Conservation (phyloP, 441 rosid genomes). For the Flueggea neowawraea region DNA sequence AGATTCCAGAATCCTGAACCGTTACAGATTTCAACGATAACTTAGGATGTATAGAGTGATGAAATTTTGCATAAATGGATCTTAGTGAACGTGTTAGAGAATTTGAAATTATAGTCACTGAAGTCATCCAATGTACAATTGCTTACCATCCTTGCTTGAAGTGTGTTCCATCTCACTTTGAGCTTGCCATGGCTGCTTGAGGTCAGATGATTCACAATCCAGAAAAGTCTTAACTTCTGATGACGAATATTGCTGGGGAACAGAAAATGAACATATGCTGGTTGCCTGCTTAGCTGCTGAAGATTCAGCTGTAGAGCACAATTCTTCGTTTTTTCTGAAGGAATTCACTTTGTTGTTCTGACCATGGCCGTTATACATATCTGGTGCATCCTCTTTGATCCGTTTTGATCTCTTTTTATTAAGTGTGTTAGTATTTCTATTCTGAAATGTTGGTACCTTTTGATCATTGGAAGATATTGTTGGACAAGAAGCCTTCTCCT, state of each 20-base stretch:
- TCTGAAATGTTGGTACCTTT: conserved; percentile 55
- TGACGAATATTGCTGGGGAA: conserved; percentile 50
- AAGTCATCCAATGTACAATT: not conserved
- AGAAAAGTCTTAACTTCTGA: conserved; percentile 38
- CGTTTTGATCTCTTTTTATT: conserved; percentile 44
- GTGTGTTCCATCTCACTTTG: conserved; percentile 30
- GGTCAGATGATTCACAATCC: conserved; percentile 43
- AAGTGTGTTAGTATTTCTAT: conserved; percentile 26
- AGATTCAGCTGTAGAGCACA: conserved; percentile 75
- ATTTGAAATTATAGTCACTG: no score
- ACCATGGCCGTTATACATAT: conserved; percentile 21
- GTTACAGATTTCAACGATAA: no score
- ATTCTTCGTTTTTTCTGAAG: conserved; percentile 39
- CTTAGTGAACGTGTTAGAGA: no score
- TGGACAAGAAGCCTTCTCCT: conserved; percentile 35
- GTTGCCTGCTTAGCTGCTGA: conserved; percentile 42
- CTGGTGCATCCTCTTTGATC: conserved; percentile 28
- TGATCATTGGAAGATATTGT: conserved; percentile 72
- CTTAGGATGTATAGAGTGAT: no score
- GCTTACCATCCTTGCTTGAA: conserved; percentile 37
- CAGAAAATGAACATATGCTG: conserved; percentile 44
- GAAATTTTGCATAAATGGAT: no score
- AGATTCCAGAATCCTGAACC: no score
- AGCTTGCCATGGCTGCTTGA: conserved; percentile 35
- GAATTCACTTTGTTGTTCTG: conserved; percentile 20